Evolutionary conservation across 2,329 filamentous ascomycete genomes (phyloP), one percentile per base, ranked within the genome.

Genomic region (Ilyonectria mors-panacis): DNA sequence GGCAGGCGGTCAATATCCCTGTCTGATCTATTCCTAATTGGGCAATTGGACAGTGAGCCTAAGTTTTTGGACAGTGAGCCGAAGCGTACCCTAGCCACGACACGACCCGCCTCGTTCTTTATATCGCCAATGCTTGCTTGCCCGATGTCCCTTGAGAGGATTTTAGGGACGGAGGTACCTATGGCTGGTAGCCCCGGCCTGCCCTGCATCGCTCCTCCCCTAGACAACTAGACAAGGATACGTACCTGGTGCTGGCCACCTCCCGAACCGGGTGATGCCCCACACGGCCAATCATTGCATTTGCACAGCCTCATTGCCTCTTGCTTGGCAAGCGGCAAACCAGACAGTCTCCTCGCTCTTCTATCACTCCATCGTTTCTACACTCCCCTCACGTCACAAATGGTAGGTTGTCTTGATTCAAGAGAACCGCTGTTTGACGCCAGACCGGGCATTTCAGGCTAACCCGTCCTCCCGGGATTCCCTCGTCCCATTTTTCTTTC

Each of bases 401-500:
- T 51, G 53, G 21, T 44, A 15, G 21, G 47, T 23, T 42, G 28
- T 54, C 63, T 50, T 61, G 45, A 48, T 57, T 50, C 39, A 44
- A 37, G 33, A 65, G 53, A 61, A 61, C 50, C 37, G 55, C 58
- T 37, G 35, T 39, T 45, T n/a, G 39, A 42, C 39, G 50, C 21
- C 30, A 61, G 51, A 57, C 57, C 53, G 42, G 26, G 15, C 51
- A 13, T 51, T 47, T 44, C 15, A 45, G 17, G 39, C 47, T 51
- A 39, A 59, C 62, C 60, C 59, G 48, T 59, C 58, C 23, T 17
- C 59, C n/a, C 35, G 53, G 62, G 64, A 26, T 64, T 60, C 47
- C 10, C 62, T 62, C 26, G 61, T 58, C 55, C 68, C 35, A 48
- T 44, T 54, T 71, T 54, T 54, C 70, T 54, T 63, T 56, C 55